Percentiles rank a stretch among this genome's conserved stretches.
These are phyloP conservation scores for Didymosphaeria variabile DNA, from an alignment of 2,329 filamentous ascomycete species.

Conservation along the genomic window DNA sequence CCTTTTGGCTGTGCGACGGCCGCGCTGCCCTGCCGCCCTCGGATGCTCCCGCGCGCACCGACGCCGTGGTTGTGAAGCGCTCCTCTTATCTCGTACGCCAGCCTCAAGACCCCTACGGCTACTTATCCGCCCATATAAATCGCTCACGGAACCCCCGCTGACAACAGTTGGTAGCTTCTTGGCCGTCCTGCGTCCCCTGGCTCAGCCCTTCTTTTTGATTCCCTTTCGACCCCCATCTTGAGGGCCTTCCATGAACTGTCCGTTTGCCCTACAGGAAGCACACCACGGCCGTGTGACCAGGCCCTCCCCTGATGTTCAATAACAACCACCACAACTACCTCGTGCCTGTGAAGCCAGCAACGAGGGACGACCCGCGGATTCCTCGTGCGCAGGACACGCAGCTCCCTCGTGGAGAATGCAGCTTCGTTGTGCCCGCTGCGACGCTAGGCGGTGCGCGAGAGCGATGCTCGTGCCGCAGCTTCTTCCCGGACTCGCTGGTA, in stretches of 20 bases:
- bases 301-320: slow-evolving; percentile 50
- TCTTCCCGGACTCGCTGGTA: slow-evolving; percentile 49
- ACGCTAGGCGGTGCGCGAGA: slow-evolving; percentile 39
- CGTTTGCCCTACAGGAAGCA: slow-evolving; percentile 31
- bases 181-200: slow-evolving; percentile 18
- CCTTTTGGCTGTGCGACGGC: slow-evolving; percentile 35
- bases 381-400: slow-evolving; percentile 49
- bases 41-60: slow-evolving; percentile 45
- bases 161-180: slow-evolving; percentile 25
- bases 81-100: slow-evolving; percentile 46
- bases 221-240: slow-evolving; percentile 21
- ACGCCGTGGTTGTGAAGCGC: slow-evolving; percentile 33
- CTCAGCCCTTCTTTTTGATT: slow-evolving; percentile 20
- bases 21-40: slow-evolving; percentile 22
- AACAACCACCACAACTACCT: slow-evolving; percentile 40
- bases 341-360: slow-evolving; percentile 39
- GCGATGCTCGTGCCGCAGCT: slow-evolving; percentile 57
- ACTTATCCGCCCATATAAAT: slow-evolving; percentile 41
- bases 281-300: slow-evolving; percentile 35
- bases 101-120: slow-evolving; percentile 29
- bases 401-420: slow-evolving; percentile 51
- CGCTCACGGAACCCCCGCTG: slow-evolving; percentile 37
- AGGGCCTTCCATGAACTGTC: slow-evolving; percentile 46
- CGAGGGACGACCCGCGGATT: slow-evolving; percentile 39
- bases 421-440: slow-evolving; percentile 43